phyloP scores from a whole-genome alignment of 2,329 filamentous ascomycete genomes.

The Gaeumannomyces tritici region DNA sequence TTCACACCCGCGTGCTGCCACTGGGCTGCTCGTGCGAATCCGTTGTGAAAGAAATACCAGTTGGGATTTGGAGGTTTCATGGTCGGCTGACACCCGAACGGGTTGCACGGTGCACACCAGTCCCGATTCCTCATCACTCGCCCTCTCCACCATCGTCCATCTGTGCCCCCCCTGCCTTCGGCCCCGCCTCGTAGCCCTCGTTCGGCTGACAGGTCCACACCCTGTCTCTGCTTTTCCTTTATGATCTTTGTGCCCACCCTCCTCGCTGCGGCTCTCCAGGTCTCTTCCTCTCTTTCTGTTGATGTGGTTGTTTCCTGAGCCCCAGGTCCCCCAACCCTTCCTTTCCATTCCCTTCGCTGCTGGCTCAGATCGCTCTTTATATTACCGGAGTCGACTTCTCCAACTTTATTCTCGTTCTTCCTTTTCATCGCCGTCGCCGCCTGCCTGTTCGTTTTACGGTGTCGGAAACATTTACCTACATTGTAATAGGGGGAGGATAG shows the following conservation, averaged over 20 bases:
- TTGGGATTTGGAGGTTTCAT: conserved; percentile 22
- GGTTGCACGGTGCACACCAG: conserved; percentile 14
- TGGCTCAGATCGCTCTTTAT: conserved; percentile 50
- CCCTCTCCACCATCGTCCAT: conserved; percentile 3
- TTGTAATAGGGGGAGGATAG: conserved; percentile 16
- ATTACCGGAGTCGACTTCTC: conserved; percentile 22
- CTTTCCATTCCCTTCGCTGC: conserved; percentile 39
- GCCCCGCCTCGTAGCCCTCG: not conserved
- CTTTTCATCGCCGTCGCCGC: not conserved
- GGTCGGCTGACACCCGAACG: conserved; percentile 27
- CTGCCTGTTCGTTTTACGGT: not conserved
- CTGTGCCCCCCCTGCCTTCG: not conserved
- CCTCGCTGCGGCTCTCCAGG: conserved; percentile 7
- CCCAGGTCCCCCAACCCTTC: conserved; percentile 22
- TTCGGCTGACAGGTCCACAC: not conserved
- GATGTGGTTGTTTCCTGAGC: conserved; percentile 25
- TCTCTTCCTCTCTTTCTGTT: conserved; percentile 16
- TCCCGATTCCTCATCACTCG: conserved; percentile 4
- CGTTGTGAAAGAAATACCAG: not conserved
- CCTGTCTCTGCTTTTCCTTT: conserved; percentile 17
- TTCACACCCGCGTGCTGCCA: not conserved
- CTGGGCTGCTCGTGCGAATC: not conserved
- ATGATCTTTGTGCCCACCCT: conserved; percentile 25
- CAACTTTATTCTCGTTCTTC: conserved; percentile 8
- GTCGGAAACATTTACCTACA: conserved; percentile 4